Conservation (phyloP, 345 rosid genomes). For the Eucalyptus dawsonii region DNA sequence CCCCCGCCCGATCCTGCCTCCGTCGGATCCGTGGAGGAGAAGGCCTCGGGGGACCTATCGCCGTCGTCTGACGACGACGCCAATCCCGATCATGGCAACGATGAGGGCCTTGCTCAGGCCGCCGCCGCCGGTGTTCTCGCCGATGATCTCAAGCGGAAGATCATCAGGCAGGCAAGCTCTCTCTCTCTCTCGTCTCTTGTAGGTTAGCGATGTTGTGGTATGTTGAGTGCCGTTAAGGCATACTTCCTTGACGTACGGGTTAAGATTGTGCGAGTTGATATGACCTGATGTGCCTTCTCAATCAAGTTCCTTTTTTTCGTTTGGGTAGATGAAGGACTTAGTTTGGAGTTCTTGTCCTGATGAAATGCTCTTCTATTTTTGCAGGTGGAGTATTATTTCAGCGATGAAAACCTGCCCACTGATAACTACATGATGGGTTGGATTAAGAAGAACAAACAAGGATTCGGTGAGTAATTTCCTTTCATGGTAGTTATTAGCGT, state of each 20-base stretch:
- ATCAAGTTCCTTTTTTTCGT: background rate
- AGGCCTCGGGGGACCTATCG: background rate
- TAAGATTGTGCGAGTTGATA: background rate
- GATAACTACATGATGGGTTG: slow-evolving; percentile 62
- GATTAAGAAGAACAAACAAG: slow-evolving; percentile 69
- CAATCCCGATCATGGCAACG: background rate
- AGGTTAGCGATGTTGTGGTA: background rate
- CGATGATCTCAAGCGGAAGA: slow-evolving; percentile 50
- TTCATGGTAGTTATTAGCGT: background rate
- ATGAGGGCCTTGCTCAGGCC: slow-evolving; percentile 1
- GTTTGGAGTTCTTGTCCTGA: background rate
- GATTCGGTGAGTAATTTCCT: slow-evolving; percentile 45
- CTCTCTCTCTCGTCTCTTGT: background rate
- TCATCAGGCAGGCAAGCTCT: slow-evolving; percentile 45
- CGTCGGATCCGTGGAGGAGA: slow-evolving; percentile 19
- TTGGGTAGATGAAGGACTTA: too few species aligned
- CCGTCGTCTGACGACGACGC: slow-evolving; percentile 32
- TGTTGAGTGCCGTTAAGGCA: background rate
- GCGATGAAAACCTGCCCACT: slow-evolving; percentile 76
- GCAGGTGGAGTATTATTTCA: slow-evolving; percentile 88
- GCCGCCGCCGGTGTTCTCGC: background rate
- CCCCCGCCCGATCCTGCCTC: background rate
- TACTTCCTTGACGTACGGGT: background rate
- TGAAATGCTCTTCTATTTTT: background rate
- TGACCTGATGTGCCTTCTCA: background rate